These are phyloP conservation scores for Poa pratensis DNA, from an alignment of 176 grass and related monocot genomes.

Conservation along the genomic window DNA sequence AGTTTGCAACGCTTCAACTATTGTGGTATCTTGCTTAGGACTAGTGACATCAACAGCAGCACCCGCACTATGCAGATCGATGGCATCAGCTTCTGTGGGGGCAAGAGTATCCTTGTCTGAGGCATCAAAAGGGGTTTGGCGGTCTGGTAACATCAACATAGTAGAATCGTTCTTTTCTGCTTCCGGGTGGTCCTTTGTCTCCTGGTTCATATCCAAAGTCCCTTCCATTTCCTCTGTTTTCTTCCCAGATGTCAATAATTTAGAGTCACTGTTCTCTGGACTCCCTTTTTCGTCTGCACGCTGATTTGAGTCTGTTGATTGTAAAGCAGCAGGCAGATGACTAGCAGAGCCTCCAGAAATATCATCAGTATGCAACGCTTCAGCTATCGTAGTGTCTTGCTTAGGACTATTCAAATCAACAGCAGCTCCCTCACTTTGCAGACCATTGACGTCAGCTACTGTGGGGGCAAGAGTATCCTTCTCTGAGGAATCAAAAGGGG, in stretches of 20 bases:
- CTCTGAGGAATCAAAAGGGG: conserved; percentile 24
- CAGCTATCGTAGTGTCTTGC: conserved; percentile 21
- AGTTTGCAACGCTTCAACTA: conserved; percentile 22
- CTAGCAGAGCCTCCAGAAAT: neutral
- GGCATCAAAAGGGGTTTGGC: conserved; percentile 25
- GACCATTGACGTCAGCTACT: conserved; percentile 23
- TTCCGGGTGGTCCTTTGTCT: neutral
- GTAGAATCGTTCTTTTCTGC: conserved; percentile 13
- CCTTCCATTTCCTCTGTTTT: conserved; percentile 30
- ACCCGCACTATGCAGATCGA: conserved; percentile 23
- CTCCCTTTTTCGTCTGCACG: neutral
- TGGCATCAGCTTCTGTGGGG: conserved; percentile 13
- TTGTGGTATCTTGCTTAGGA: conserved; percentile 10
- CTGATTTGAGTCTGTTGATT: conserved; percentile 30
- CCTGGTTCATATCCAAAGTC: neutral
- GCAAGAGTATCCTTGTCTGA: conserved; percentile 11
- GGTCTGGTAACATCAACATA: neutral
- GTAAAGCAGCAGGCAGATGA: conserved; percentile 24
- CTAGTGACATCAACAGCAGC: conserved; percentile 1
- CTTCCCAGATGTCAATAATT: neutral
- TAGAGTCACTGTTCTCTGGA: conserved; percentile 32
- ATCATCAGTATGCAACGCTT: neutral
- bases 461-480: conserved; percentile 1
- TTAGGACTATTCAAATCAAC: neutral
- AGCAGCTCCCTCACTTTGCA: conserved; percentile 25